Base-by-base conservation (phyloP, 352 stramenopile species). In the Pythium rishiriense region DNA sequence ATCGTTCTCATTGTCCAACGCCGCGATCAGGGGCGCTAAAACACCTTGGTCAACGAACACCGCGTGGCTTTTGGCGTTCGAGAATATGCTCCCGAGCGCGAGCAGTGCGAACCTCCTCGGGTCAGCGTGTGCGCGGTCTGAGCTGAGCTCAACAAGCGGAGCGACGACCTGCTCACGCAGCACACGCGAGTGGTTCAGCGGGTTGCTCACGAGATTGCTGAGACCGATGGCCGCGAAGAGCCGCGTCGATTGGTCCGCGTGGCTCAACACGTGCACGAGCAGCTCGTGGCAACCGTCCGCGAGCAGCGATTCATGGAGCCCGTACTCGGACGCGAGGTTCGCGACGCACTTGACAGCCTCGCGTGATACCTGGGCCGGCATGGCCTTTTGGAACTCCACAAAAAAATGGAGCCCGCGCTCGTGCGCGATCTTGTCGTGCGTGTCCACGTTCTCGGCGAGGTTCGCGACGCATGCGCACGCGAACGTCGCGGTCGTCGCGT, bases 381-480 rank as follows among this genome's bases (percentile, higher is more conserved):
- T 60, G 12, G 74, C 64, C 8, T 71, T 62, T 33, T 87, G 72
- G 56, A 92, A 85, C 29, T 91, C 77, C 17, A 87, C 62, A 39
- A 97, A 85, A 62, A 97, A 94, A 11, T 75, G 75, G 11, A 92
- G 73, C 0, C 89, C 90, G 17, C 87, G 85, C 35, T 88, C 75
- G 19, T 74, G 59, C 15, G 96, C 79, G 51, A 98, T 90, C 17
- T 74, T 70, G 14, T 66, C 57, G 62, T 99, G 96, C 6, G 94
- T 97, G 26, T 93, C 85, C 5, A 74, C 70, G 51, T 98, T 96
- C 72, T 99, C 96, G 8, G 88, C 93, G 14, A 99, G 83, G 69
- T 98, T 98, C 6, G 94, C 95, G 0, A 99, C 73, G 25, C 81
- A 85, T 53, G 74, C 87, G 60, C 81, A 96, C 61, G 84, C 83